Evolutionary conservation across 257 asterid genomes (phyloP), one percentile per base, ranked within the genome.

Genomic region (Nicotiana attenuata): DNA sequence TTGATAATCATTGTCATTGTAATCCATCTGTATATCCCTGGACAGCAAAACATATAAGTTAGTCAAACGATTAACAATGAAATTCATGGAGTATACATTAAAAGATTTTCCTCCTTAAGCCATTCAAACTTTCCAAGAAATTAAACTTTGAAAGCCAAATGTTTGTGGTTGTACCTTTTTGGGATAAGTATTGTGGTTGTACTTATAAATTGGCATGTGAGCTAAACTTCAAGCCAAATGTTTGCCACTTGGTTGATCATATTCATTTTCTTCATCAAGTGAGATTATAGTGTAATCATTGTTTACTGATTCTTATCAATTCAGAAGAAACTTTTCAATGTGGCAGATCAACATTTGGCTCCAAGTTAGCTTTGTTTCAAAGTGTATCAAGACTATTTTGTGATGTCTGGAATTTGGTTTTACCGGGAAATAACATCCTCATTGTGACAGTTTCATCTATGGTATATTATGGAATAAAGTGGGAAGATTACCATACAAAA

Each of bases 21-120:
- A 93, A 86, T 96, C 99, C 99, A 96, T 96, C 86, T 84, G 95
- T 88, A 77, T 88, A 86, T 87, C 85, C 92, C 99, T 96, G 83
- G 22, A 87, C 73, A 61, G 77, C 52, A 81, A 85, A 87, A 53
- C 6, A 56, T 66, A 55, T 33, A 41, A 85, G 76, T 66, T 35
- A 57, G 84, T 83, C 14, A 80, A 22, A 75, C n/a, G 35, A 31
- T 56, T 45, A 82, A 28, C 22, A 75, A 60, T 17, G 24, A 65
- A 16, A 76, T 15, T 63, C 53, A 65, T 19, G 50, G 50, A 41
- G 50, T 41, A 29, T 59, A 19, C 47, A 45, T 53, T 45, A 78
- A 75, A 79, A 26, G 52, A 68, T 50, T 68, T 73, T 81, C 35
- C 83, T 59, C 83, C 78, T 80, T 35, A 80, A 60, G 77, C 59